Conservation (phyloP, 2,329 filamentous ascomycete species). For the Gyromitra esculenta region DNA sequence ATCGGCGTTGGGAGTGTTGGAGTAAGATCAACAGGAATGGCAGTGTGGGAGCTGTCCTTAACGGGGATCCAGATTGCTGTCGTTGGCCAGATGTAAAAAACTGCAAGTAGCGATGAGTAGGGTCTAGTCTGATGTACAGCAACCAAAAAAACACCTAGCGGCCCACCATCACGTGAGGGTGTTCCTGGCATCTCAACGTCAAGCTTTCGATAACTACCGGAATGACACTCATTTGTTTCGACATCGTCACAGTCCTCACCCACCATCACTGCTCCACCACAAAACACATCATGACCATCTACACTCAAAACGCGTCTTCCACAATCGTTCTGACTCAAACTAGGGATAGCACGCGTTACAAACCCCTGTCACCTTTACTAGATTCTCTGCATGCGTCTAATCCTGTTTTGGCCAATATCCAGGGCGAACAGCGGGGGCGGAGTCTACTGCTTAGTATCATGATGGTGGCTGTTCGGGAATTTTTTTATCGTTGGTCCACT, state of each 20-base stretch:
- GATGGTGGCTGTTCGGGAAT: slow-evolving; percentile 46
- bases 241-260: slow-evolving; percentile 25
- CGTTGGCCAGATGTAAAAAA: slow-evolving; percentile 12
- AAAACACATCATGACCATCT: slow-evolving; percentile 30
- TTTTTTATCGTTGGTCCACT: slow-evolving; percentile 13
- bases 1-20: not conserved
- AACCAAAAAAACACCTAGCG: slow-evolving; percentile 2
- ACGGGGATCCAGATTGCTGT: not conserved
- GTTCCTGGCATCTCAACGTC: slow-evolving; percentile 3
- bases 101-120: slow-evolving; percentile 17
- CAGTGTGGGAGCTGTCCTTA: slow-evolving; percentile 18
- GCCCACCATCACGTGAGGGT: slow-evolving; percentile 36
- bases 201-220: slow-evolving; percentile 29
- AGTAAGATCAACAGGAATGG: slow-evolving; percentile 3
- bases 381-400: slow-evolving; percentile 41
- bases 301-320: slow-evolving; percentile 33
- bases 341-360: slow-evolving; percentile 33
- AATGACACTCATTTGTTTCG: slow-evolving; percentile 14
- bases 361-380: slow-evolving; percentile 37
- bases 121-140: slow-evolving; percentile 18
- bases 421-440: slow-evolving; percentile 45
- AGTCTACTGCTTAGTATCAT: slow-evolving; percentile 44
- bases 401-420: slow-evolving; percentile 38
- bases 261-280: slow-evolving; percentile 15
- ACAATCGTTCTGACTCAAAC: slow-evolving; percentile 48